Evolutionary conservation across 2,329 filamentous ascomycete species (phyloP).

Genomic region (Alternaria ethzedia): DNA sequence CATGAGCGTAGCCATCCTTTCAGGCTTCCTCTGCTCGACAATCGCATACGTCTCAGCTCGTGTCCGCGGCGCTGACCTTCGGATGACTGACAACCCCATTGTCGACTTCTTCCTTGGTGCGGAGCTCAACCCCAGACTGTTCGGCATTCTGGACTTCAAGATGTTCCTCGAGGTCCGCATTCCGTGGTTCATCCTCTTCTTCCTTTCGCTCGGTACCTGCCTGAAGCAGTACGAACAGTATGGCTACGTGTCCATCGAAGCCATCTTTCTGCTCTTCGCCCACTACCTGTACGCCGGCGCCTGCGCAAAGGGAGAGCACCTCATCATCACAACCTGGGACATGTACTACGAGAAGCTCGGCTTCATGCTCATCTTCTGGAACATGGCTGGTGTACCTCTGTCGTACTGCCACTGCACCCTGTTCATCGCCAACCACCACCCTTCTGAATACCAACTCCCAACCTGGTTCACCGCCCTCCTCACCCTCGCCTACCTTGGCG

Average conservation of each 20-base stretch:
- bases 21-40: constrained; percentile 82
- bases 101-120: constrained; percentile 94
- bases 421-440: constrained; percentile 83
- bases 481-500: constrained; percentile 75
- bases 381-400: constrained; percentile 86
- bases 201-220: constrained; percentile 76
- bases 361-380: constrained; percentile 99
- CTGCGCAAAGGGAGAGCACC: constrained; percentile 89
- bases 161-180: constrained; percentile 96
- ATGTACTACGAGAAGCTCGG: constrained; percentile 98
- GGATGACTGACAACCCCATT: constrained; percentile 83
- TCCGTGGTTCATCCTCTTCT: constrained; percentile 89
- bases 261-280: constrained; percentile 83
- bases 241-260: constrained; percentile 85
- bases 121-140: constrained; percentile 85
- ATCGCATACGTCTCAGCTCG: constrained; percentile 87
- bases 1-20: constrained; percentile 90
- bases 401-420: constrained; percentile 94
- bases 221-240: constrained; percentile 83
- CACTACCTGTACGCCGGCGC: constrained; percentile 93
- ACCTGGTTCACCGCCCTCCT: constrained; percentile 69
- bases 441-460: constrained; percentile 79
- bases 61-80: constrained; percentile 80
- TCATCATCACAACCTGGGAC: constrained; percentile 90
- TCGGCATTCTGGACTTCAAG: constrained; percentile 85